A percentile compares a stretch with the other conserved stretches of the same genome.
These are phyloP conservation scores for Yamadazyma phyllophila DNA, from an alignment of 805 yeast species.

Conservation along the genomic window DNA sequence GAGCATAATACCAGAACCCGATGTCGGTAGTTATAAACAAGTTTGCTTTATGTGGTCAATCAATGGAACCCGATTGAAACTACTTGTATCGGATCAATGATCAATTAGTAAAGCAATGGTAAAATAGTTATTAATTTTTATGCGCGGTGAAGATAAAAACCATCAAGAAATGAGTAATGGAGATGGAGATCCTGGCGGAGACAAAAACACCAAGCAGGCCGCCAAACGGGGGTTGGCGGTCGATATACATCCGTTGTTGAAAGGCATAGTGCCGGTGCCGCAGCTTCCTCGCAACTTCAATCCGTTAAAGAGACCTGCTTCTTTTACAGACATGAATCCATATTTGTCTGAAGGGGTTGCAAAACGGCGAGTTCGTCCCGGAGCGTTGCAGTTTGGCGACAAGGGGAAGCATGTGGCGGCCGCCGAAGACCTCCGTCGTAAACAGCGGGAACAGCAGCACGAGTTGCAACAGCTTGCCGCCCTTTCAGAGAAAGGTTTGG, in stretches of 20 bases:
- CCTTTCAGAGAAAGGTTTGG: slow-evolving; percentile 38
- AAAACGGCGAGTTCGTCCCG: slow-evolving; percentile 21
- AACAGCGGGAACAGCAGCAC: slow-evolving; percentile 38
- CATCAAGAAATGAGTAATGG: too few relatives aligned
- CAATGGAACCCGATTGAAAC: too few relatives aligned
- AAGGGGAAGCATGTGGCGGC: slow-evolving; percentile 61
- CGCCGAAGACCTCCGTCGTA: slow-evolving; percentile 52
- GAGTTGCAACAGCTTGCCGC: slow-evolving; percentile 26
- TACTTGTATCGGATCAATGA: too few relatives aligned
- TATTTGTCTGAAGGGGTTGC: slow-evolving; percentile 20
- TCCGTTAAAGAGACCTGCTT: slow-evolving; percentile 27
- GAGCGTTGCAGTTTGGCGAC: slow-evolving; percentile 50
- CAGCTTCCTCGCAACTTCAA: slow-evolving; percentile 24
- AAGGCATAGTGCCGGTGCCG: slow-evolving; percentile 23
- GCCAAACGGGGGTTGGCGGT: slow-evolving; percentile 24
- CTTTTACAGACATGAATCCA: slow-evolving; percentile 33
- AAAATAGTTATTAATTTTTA: too few relatives aligned
- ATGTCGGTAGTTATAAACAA: too few relatives aligned
- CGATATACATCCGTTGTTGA: slow-evolving; percentile 38
- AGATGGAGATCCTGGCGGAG: too few relatives aligned
- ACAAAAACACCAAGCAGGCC: too few relatives aligned
- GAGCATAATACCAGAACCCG: slow-evolving; percentile 12
- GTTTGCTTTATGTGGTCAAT: too few relatives aligned
- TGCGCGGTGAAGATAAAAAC: too few relatives aligned
- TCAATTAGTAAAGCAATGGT: too few relatives aligned